Base-by-base conservation (phyloP, 345 rosid species). In the Eucalyptus erythrocorys region DNA sequence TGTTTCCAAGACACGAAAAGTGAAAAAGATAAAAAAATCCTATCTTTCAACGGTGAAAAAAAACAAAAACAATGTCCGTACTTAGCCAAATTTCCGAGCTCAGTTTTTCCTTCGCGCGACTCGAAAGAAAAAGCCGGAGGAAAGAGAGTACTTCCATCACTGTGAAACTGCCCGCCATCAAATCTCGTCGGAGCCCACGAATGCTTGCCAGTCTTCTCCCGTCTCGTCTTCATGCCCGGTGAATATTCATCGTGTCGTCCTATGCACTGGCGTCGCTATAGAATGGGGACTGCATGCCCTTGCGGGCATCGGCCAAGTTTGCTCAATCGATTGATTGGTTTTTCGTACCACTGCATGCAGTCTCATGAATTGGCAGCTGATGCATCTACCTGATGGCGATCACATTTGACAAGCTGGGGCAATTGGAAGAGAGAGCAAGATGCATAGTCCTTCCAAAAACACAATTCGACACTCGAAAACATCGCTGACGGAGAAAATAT, bases 331-430 rank as follows among this genome's bases (percentile, higher is more conserved):
- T 21, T n/a, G n/a, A n/a, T n/a, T 55, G 59, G 26, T 0, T 55
- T 55, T 55, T 66, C 13, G 17, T 15, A 13, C 66, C 14, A 43
- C 42, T 88, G 64, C 15, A 34, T 15, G 76, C 97, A 98, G 99
- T 97, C 95, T 91, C 98, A 96, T 91, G 99, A 98, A 92, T 87
- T 98, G 91, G 96, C 96, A 66, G 98, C 98, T 1, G 98, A 97
- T 93, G 96, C 96, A 19, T 95, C 92, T 88, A 98, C 89, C 92
- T 95, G 92, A 94, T 92, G 95, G 96, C 99, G 49, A 90, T 94
- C 57, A 92, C 93, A 76, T 94, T 86, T 76, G 94, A 96, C 95
- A 94, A 95, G 90, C 76, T 97, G 90, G 97, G 96, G 79, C 91
- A 76, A 85, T 14, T 88, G 19, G 93, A 92, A 80, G 92, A 96